These are phyloP conservation scores for Lactifluus rugatus DNA, from an alignment of 768 basidiomycete species.

Conservation along the genomic window DNA sequence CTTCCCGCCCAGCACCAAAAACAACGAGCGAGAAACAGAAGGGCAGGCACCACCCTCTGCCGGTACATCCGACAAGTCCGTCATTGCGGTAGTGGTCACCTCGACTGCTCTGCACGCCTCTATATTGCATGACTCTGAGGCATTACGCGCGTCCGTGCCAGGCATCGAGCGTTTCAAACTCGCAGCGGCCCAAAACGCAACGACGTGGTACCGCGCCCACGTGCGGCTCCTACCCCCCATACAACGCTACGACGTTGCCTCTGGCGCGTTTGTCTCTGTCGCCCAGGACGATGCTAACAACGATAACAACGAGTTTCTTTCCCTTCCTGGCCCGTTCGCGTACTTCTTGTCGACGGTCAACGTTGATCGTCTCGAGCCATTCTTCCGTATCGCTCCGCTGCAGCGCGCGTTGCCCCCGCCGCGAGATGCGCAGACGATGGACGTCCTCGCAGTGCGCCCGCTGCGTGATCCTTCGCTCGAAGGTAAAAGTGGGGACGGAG, in stretches of 20 bases:
- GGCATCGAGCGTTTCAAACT: slow-evolving; percentile 80
- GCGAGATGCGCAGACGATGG: slow-evolving; percentile 39
- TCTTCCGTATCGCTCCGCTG: slow-evolving; percentile 69
- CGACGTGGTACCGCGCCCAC: slow-evolving; percentile 55
- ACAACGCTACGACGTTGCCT: slow-evolving; percentile 50
- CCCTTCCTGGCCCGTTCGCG: slow-evolving; percentile 65
- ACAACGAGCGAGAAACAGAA: not conserved
- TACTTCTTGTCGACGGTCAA: slow-evolving; percentile 82
- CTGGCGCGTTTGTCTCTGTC: slow-evolving; percentile 38
- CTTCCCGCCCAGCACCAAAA: slow-evolving; percentile 8
- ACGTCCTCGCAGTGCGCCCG: slow-evolving; percentile 72
- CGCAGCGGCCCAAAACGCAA: slow-evolving; percentile 68
- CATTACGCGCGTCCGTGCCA: slow-evolving; percentile 55
- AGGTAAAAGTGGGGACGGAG: slow-evolving; percentile 31
- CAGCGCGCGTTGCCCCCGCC: slow-evolving; percentile 36
- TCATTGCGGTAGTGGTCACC: slow-evolving; percentile 70
- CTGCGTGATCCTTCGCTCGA: slow-evolving; percentile 42
- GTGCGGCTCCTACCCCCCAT: slow-evolving; percentile 47
- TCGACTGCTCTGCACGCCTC: slow-evolving; percentile 81
- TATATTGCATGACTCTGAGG: slow-evolving; percentile 76
- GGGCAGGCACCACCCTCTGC: not conserved
- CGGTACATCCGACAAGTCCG: not conserved
- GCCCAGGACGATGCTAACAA: slow-evolving; percentile 28
- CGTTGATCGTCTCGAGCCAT: slow-evolving; percentile 77
- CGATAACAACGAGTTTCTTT: slow-evolving; percentile 23